Evolutionary conservation across 495 filamentous ascomycete genomes (phyloP).

Genomic region (Platismatia glauca): DNA sequence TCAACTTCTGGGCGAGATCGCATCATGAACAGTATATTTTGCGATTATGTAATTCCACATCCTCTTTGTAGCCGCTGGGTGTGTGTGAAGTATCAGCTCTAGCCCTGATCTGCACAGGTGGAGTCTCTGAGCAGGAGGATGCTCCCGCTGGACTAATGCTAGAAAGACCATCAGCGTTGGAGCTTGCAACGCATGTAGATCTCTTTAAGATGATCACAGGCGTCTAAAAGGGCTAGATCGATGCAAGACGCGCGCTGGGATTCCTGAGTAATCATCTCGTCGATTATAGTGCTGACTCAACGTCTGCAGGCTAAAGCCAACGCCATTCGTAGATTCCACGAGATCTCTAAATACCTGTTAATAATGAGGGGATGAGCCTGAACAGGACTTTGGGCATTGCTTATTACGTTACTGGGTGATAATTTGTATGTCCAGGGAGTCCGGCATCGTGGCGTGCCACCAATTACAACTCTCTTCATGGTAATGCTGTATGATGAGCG

Average conservation of each 20-base stretch:
- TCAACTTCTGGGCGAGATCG: neutral
- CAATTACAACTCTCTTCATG: neutral
- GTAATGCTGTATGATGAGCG: neutral
- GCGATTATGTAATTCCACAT: neutral
- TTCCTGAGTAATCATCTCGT: slow-evolving; percentile 10
- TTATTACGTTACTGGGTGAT: neutral
- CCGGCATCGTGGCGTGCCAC: neutral
- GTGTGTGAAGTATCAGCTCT: neutral
- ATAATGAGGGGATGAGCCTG: neutral
- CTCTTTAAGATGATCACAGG: neutral
- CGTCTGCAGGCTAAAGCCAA: neutral
- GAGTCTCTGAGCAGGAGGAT: slow-evolving; percentile 1
- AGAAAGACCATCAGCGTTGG: neutral
- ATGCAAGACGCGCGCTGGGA: neutral
- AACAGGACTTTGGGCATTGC: neutral
- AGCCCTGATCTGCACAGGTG: neutral
- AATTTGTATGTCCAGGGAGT: neutral
- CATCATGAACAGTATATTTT: neutral
- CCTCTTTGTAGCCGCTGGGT: neutral
- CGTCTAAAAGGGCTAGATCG: slow-evolving; percentile 5
- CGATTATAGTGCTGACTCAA: slow-evolving; percentile 15
- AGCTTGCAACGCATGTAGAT: neutral
- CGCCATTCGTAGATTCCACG: neutral
- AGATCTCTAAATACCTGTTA: neutral
- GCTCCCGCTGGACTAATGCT: slow-evolving; percentile 3